Evolutionary conservation across 768 basidiomycete genomes (phyloP).

Genomic region (Clitopilus passeckerianus): DNA sequence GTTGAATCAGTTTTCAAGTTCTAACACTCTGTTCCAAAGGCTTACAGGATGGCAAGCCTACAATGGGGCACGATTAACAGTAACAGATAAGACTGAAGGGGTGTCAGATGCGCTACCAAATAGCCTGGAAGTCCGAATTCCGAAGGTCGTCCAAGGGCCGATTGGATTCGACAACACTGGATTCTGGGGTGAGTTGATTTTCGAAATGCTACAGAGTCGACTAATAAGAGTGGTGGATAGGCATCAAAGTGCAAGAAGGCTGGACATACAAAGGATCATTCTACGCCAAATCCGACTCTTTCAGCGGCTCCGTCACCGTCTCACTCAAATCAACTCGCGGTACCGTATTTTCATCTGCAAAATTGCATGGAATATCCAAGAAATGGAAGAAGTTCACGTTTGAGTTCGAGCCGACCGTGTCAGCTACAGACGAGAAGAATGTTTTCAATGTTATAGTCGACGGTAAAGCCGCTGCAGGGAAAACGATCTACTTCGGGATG

Average conservation of each 20-base stretch:
- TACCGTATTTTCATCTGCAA: constrained; percentile 30
- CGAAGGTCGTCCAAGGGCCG: constrained; percentile 25
- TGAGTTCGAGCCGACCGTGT: constrained; percentile 32
- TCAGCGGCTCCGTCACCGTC: constrained; percentile 30
- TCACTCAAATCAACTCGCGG: constrained; percentile 32
- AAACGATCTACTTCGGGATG: constrained; percentile 47
- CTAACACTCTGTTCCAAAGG: constrained; percentile 4
- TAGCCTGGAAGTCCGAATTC: constrained; percentile 43
- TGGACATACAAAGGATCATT: constrained; percentile 57
- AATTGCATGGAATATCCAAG: constrained; percentile 26
- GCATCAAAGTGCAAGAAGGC: constrained; percentile 47
- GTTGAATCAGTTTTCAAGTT: background rate
- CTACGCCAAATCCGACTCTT: constrained; percentile 32
- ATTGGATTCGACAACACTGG: constrained; percentile 50
- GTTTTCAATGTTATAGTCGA: constrained; percentile 47
- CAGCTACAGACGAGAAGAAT: constrained; percentile 39
- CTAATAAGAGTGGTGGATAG: constrained; percentile 15
- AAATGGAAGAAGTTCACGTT: constrained; percentile 43
- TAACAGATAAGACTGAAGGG: constrained; percentile 34
- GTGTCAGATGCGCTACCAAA: constrained; percentile 51
- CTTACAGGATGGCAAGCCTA: constrained; percentile 40
- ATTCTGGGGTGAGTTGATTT: constrained; percentile 37
- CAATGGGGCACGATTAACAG: constrained; percentile 31
- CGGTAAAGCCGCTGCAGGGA: constrained; percentile 31
- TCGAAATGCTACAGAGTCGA: background rate